Evolutionary conservation across 768 basidiomycete genomes (phyloP).

Genomic region (Candolleomyces eurysporus): DNA sequence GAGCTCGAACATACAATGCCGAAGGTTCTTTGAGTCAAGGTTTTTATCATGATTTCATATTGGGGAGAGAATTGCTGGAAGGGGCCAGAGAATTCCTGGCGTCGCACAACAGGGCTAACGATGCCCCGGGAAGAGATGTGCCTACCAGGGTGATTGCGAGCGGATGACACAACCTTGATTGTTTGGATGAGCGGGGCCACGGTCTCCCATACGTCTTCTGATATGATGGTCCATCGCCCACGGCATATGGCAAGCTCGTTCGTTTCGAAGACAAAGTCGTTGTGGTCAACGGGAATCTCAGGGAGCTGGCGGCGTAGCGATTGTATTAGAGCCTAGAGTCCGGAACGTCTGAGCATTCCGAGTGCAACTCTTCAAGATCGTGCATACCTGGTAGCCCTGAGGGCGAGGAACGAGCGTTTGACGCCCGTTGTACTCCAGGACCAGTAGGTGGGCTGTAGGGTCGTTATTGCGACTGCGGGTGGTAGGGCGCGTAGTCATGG

Average conservation of each 20-base stretch:
- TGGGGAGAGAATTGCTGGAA: too few species aligned
- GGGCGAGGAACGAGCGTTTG: neutral
- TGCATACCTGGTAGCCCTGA: neutral
- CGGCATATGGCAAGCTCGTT: neutral
- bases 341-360: neutral
- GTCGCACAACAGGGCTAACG: neutral
- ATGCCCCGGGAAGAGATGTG: neutral
- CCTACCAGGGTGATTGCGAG: neutral
- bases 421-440: neutral
- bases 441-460: neutral
- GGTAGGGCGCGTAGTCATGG: too few species aligned
- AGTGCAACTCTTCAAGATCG: neutral
- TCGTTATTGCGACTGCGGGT: too few species aligned
- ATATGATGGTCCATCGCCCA: neutral
- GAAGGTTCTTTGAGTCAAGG: neutral
- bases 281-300: neutral
- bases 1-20: neutral
- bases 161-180: neutral
- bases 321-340: neutral
- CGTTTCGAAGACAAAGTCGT: neutral
- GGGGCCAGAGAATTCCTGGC: too few species aligned
- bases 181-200: neutral
- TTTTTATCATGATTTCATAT: too few species aligned
- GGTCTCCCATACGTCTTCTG: neutral
- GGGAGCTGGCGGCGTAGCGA: neutral